A percentile compares a stretch with the other conserved stretches of the same genome.
Conservation (phyloP, 495 filamentous ascomycete genomes). For the Penicillium nucicola region DNA sequence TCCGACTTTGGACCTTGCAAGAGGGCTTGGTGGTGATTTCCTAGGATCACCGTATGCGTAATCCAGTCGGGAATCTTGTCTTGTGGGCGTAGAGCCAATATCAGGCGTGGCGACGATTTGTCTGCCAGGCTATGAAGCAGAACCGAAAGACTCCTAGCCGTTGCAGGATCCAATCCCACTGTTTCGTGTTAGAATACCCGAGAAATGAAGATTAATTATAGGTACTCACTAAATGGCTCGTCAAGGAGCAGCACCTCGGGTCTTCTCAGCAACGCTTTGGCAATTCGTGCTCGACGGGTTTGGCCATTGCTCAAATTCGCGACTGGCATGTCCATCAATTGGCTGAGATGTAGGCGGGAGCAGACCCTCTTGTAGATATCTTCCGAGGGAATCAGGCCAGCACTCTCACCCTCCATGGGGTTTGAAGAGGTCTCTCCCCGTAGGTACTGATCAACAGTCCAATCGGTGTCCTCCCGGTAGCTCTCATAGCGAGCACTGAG, state of each 20-base stretch:
- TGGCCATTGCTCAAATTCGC: conserved; percentile 92
- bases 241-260: conserved; percentile 85
- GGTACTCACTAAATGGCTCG: conserved; percentile 79
- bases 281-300: conserved; percentile 80
- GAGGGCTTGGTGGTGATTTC: conserved; percentile 55
- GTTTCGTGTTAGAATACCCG: background rate
- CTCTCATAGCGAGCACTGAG: conserved; percentile 93
- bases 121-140: conserved; percentile 65
- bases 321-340: conserved; percentile 73
- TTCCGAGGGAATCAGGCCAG: conserved; percentile 38
- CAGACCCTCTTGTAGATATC: conserved; percentile 57
- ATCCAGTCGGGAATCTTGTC: conserved; percentile 88
- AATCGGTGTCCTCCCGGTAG: conserved; percentile 78
- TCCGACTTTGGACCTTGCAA: conserved; percentile 28
- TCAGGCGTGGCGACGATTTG: conserved; percentile 61
- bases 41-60: conserved; percentile 70
- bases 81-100: conserved; percentile 78
- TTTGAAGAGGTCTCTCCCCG: conserved; percentile 76
- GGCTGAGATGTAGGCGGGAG: conserved; percentile 58
- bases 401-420: conserved; percentile 52
- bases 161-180: conserved; percentile 88
- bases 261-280: conserved; percentile 70
- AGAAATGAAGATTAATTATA: background rate
- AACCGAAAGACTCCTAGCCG: conserved; percentile 62
- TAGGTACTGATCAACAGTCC: conserved; percentile 75